These are phyloP conservation scores for Mycena amicta DNA, from an alignment of 768 basidiomycete genomes.

Conservation along the genomic window DNA sequence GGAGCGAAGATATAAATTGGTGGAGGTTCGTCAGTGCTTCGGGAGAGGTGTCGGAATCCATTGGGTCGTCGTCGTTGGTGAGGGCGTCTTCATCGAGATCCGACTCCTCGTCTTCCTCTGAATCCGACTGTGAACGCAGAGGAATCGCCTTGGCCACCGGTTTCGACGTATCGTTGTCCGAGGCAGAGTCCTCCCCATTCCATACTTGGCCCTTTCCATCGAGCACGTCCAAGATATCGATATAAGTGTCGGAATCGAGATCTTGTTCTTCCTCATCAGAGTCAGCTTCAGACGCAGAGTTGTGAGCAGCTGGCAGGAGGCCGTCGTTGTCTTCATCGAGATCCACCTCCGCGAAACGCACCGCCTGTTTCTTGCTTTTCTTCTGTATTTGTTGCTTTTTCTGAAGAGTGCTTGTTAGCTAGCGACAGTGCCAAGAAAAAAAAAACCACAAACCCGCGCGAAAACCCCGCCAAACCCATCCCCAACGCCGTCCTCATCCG, in stretches of 20 bases:
- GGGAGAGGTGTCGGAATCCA: constrained; percentile 51
- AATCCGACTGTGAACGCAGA: no score
- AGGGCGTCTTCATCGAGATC: constrained; percentile 41
- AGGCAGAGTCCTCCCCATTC: constrained; percentile 31
- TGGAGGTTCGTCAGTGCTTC: constrained; percentile 72
- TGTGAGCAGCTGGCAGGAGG: constrained; percentile 27
- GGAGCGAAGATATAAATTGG: constrained; percentile 67
- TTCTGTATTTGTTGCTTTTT: constrained; percentile 29
- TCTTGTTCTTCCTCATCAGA: constrained; percentile 51
- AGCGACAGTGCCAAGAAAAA: neutral
- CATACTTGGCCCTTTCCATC: constrained; percentile 60
- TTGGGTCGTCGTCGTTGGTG: constrained; percentile 40
- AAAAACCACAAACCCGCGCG: constrained; percentile 39
- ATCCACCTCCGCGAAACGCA: constrained; percentile 60
- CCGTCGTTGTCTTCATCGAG: constrained; percentile 60
- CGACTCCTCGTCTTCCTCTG: constrained; percentile 26
- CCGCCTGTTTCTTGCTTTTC: constrained; percentile 33
- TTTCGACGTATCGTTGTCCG: constrained; percentile 38
- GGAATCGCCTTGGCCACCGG: constrained; percentile 26
- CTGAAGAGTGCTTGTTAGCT: constrained; percentile 11
- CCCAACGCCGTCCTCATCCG: constrained; percentile 65
- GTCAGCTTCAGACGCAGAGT: constrained; percentile 39
- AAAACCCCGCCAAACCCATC: constrained; percentile 77
- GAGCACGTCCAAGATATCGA: constrained; percentile 66
- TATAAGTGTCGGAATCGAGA: constrained; percentile 53